These are phyloP conservation scores for Rhododendron kiyosumense DNA, from an alignment of 148 eudicot genomes.

Conservation along the genomic window DNA sequence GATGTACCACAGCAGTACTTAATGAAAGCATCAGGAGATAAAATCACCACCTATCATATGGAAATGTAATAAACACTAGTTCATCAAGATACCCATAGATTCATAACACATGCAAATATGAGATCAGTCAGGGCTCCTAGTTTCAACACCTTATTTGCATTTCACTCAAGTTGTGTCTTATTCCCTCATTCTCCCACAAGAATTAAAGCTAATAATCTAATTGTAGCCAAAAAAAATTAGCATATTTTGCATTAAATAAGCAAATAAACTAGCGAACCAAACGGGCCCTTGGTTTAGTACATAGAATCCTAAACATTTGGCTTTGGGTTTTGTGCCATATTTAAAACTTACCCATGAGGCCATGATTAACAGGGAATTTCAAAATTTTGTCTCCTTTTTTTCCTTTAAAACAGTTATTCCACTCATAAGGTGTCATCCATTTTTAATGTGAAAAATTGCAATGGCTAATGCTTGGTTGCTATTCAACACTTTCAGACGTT, in stretches of 20 bases:
- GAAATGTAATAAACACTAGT: not conserved
- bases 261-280: not conserved
- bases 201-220: not conserved
- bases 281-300: not conserved
- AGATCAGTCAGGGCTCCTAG: too few species aligned
- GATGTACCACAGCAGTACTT: not conserved
- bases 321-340: not conserved
- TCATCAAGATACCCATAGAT: too few species aligned
- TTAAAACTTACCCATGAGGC: too few species aligned
- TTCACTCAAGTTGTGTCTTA: not conserved
- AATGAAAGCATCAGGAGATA: not conserved
- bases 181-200: not conserved
- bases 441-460: too few species aligned
- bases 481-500: too few species aligned
- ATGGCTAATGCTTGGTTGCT: not conserved
- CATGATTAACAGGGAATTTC: not conserved
- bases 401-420: too few species aligned
- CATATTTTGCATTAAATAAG: not conserved
- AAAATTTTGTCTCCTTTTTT: not conserved
- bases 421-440: not conserved
- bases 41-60: too few species aligned
- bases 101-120: too few species aligned
- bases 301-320: not conserved
- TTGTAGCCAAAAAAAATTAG: not conserved
- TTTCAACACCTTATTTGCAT: too few species aligned